A percentile compares a stretch with the other conserved stretches of the same genome.
These are phyloP conservation scores for Camelina sativa DNA, from an alignment of 345 rosid species.

Conservation along the genomic window DNA sequence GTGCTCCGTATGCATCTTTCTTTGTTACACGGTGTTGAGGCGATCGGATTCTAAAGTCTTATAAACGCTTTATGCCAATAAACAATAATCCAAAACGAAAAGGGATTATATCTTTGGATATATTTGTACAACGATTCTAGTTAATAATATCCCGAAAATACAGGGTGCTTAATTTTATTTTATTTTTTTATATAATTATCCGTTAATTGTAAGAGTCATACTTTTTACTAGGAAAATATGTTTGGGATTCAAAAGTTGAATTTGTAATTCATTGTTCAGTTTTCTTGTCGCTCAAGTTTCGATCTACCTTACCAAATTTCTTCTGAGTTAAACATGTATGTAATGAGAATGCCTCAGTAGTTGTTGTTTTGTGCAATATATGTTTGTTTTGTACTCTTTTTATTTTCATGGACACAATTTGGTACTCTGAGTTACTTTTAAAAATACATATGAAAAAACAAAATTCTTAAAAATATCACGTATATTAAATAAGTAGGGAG, in stretches of 20 bases:
- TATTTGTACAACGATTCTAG: background rate
- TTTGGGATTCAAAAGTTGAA: background rate
- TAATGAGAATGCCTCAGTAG: too few species aligned
- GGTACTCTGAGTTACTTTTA: too few species aligned
- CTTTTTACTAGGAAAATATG: background rate
- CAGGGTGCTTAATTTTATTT: background rate
- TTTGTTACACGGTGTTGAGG: background rate
- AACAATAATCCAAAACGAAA: background rate
- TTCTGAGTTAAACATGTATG: too few species aligned
- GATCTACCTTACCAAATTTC: background rate
- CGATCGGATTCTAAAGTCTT: background rate
- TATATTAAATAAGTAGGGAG: too few species aligned
- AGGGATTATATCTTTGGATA: background rate
- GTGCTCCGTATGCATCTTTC: background rate
- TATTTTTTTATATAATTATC: background rate
- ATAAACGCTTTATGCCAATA: background rate
- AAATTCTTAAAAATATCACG: too few species aligned
- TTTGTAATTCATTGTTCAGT: background rate
- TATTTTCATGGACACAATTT: too few species aligned
- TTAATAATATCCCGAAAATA: background rate
- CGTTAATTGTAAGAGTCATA: background rate
- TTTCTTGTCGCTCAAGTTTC: background rate
- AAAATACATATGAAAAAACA: too few species aligned
- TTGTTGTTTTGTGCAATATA: too few species aligned
- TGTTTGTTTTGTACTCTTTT: too few species aligned